Percentiles rank a stretch among this genome's conserved stretches.
phyloP scores from a whole-genome alignment of 2,329 filamentous ascomycete species.

The Pseudogymnoascus sp. region DNA sequence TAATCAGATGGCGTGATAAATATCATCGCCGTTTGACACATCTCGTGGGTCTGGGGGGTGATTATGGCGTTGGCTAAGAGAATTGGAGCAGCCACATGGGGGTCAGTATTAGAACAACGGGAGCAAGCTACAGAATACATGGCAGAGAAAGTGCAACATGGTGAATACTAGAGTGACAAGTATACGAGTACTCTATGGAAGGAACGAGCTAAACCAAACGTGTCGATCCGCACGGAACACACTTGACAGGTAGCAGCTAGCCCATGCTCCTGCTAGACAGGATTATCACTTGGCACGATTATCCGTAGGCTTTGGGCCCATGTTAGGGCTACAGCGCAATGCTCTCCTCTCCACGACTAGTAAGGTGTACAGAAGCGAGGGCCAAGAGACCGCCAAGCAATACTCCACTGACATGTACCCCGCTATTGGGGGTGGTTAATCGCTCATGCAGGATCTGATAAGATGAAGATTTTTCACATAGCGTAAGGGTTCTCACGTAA shows the following conservation, averaged over 20 bases:
- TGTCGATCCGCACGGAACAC: background rate
- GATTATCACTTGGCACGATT: background rate
- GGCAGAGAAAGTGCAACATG: background rate
- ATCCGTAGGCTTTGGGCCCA: background rate
- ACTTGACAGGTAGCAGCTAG: background rate
- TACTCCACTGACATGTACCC: slow-evolving; percentile 3
- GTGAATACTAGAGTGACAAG: background rate
- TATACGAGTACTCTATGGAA: background rate
- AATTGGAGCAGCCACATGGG: background rate
- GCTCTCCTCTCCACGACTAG: background rate
- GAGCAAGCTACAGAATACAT: background rate
- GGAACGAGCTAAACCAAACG: background rate
- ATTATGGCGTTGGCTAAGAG: background rate
- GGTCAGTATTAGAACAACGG: background rate
- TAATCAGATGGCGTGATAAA: slow-evolving; percentile 7
- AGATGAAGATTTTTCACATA: slow-evolving; percentile 6
- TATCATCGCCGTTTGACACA: background rate
- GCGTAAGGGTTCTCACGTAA: background rate
- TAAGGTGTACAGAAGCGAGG: background rate
- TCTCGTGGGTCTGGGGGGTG: background rate
- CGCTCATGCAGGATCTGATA: slow-evolving; percentile 5
- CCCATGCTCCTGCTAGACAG: background rate
- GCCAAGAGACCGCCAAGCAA: background rate
- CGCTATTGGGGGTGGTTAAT: background rate
- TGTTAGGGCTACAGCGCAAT: background rate